phyloP scores from a whole-genome alignment of 257 asterid species.

The Solanum infundibuliforme region DNA sequence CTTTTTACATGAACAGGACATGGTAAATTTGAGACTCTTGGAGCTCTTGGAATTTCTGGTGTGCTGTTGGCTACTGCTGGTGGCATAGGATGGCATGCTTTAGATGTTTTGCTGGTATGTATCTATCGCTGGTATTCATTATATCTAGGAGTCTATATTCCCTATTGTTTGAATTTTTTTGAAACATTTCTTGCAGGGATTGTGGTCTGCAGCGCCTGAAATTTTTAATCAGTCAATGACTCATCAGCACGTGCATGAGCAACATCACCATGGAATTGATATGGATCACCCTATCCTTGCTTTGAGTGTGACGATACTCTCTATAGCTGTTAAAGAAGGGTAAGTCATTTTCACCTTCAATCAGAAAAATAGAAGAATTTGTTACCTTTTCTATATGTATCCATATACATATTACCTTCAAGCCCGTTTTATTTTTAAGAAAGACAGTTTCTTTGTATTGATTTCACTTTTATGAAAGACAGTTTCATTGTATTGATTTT shows the following conservation, averaged over 20 bases:
- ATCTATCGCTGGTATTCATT: background rate
- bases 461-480: background rate
- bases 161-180: background rate
- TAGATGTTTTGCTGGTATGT: constrained; percentile 58
- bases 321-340: constrained; percentile 95
- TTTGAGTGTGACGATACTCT: constrained; percentile 59
- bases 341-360: constrained; percentile 17
- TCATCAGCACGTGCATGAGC: constrained; percentile 35
- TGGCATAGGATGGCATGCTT: constrained; percentile 94
- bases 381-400: background rate
- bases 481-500: background rate
- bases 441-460: background rate
- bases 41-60: constrained; percentile 87
- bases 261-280: constrained; percentile 74
- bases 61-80: constrained; percentile 90
- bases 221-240: constrained; percentile 38
- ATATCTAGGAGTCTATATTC: background rate
- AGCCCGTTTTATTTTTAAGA: background rate
- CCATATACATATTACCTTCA: background rate
- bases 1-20: constrained; percentile 50
- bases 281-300: constrained; percentile 91
- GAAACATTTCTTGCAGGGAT: constrained; percentile 36
- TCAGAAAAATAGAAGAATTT: background rate
- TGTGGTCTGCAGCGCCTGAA: constrained; percentile 59
- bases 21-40: constrained; percentile 94